A percentile compares a stretch with the other conserved stretches of the same genome.
Conservation (phyloP, 345 rosid genomes). For the Populus simonii region DNA sequence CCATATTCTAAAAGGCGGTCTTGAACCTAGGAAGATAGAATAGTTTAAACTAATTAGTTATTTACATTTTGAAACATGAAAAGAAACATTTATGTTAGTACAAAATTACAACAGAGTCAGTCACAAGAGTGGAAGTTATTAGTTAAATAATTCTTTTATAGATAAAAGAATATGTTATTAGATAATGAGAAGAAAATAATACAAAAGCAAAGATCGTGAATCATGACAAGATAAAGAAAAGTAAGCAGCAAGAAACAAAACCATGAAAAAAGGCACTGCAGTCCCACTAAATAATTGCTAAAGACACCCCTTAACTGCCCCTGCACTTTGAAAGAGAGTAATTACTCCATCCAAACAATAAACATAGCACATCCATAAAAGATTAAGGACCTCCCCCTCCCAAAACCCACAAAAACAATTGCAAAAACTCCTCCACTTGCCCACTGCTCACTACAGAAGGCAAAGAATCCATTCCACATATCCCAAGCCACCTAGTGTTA, state of each 20-base stretch:
- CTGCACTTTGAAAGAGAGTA: background rate
- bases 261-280: background rate
- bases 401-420: too few relatives aligned
- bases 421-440: too few relatives aligned
- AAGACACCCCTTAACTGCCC: background rate
- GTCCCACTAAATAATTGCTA: background rate
- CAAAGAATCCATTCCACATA: too few relatives aligned
- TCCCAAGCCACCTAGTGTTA: too few relatives aligned
- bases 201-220: background rate
- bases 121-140: background rate
- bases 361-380: too few relatives aligned
- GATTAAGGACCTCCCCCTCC: too few relatives aligned
- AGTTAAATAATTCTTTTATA: background rate
- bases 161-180: background rate
- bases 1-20: slow-evolving; percentile 73
- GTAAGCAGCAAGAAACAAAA: background rate
- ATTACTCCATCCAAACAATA: background rate
- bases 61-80: background rate
- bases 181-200: background rate
- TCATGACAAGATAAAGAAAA: background rate
- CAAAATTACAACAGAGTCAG: background rate
- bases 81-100: background rate
- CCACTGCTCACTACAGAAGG: too few relatives aligned
- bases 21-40: slow-evolving; percentile 51
- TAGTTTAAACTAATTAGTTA: background rate